Evolutionary conservation across 176 grass and related monocot genomes (phyloP).

Genomic region (Raddia distichophylla): DNA sequence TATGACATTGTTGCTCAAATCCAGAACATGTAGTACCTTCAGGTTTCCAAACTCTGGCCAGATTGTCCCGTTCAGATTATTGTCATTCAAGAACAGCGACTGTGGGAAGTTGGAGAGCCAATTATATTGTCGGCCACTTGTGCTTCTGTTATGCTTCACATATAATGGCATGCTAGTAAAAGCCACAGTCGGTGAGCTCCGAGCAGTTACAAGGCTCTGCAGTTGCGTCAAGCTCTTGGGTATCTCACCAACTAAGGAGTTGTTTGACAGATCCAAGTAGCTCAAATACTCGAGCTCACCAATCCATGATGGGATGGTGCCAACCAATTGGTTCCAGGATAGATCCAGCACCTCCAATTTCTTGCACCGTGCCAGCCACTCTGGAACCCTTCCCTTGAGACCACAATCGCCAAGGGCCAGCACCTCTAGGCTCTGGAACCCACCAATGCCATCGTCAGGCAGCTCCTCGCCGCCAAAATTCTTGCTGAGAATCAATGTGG

Average conservation of each 20-base stretch:
- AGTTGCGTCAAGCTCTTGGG: conserved; percentile 74
- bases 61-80: conserved; percentile 70
- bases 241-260: conserved; percentile 72
- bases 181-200: conserved; percentile 34
- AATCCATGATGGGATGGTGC: conserved; percentile 60
- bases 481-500: conserved; percentile 81
- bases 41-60: conserved; percentile 82
- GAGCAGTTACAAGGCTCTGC: conserved; percentile 63
- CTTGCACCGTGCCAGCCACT: conserved; percentile 65
- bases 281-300: conserved; percentile 68
- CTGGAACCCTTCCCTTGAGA: conserved; percentile 66
- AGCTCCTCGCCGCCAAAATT: conserved; percentile 85
- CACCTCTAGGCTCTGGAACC: conserved; percentile 73
- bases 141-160: conserved; percentile 88
- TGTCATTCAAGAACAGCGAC: conserved; percentile 80
- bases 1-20: conserved; percentile 84
- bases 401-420: conserved; percentile 80
- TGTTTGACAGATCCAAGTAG: conserved; percentile 95
- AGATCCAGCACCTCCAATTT: conserved; percentile 92
- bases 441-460: conserved; percentile 27
- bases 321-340: conserved; percentile 87
- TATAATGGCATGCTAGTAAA: conserved; percentile 77
- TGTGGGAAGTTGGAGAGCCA: conserved; percentile 91
- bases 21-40: conserved; percentile 86
- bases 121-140: conserved; percentile 80